Percentiles rank a stretch among this genome's conserved stretches.
phyloP scores from a whole-genome alignment of 2,329 filamentous ascomycete species.

The Davidsoniella eucalypti region DNA sequence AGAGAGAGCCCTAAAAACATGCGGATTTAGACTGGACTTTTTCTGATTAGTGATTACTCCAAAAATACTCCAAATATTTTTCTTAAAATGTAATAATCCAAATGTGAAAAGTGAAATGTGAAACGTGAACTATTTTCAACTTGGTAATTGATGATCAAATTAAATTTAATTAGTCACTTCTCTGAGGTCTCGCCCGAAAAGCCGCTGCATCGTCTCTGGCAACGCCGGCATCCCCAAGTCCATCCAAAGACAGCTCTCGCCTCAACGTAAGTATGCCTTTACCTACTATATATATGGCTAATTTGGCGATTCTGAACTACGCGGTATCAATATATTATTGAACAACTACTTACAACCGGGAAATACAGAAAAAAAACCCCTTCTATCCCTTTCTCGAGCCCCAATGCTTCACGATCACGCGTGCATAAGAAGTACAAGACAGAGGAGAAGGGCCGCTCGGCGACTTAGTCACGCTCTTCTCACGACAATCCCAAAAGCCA shows the following conservation, averaged over 20 bases:
- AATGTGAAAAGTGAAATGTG: too few species aligned
- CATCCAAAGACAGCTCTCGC: conserved; percentile 20
- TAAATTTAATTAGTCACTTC: conserved; percentile 38
- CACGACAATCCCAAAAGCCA: conserved; percentile 40
- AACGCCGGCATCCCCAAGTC: conserved; percentile 26
- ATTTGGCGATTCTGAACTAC: not conserved
- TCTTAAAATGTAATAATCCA: too few species aligned
- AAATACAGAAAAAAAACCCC: not conserved
- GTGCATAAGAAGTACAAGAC: conserved; percentile 26
- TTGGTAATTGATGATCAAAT: too few species aligned
- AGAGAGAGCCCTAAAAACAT: too few species aligned
- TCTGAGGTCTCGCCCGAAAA: conserved; percentile 32
- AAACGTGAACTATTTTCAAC: too few species aligned
- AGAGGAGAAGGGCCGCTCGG: conserved; percentile 35
- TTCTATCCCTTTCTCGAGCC: conserved; percentile 28
- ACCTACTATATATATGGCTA: not conserved
- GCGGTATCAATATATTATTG: not conserved
- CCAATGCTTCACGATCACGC: conserved; percentile 25
- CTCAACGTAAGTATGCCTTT: conserved; percentile 13
- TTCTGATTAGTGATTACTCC: too few species aligned
- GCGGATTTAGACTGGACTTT: too few species aligned
- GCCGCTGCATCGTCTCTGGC: conserved; percentile 17
- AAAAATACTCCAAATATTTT: too few species aligned
- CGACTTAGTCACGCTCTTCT: conserved; percentile 43
- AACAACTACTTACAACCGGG: not conserved